Conservation (phyloP, 768 basidiomycete species). For the Hemileccinum impolitum region DNA sequence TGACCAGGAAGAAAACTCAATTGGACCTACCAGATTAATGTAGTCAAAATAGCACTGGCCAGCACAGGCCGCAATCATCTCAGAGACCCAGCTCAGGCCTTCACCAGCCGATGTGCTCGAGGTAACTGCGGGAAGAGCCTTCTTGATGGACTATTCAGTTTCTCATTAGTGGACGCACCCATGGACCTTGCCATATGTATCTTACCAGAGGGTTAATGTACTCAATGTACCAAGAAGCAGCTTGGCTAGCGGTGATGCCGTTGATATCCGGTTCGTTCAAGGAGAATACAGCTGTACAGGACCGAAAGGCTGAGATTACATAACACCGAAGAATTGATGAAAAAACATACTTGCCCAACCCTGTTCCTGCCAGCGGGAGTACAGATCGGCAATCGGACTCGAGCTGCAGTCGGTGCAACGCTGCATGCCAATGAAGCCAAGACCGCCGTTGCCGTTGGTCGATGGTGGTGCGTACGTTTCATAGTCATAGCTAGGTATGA, state of each 20-base stretch:
- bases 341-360: slow-evolving; percentile 31
- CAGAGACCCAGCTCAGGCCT: slow-evolving; percentile 34
- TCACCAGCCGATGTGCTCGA: slow-evolving; percentile 31
- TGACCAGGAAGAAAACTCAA: neutral
- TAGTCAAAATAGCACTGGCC: slow-evolving; percentile 36
- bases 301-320: neutral
- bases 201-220: slow-evolving; percentile 37
- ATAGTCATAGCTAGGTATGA: slow-evolving; percentile 25
- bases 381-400: slow-evolving; percentile 32
- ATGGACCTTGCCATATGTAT: neutral
- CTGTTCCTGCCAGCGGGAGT: slow-evolving; percentile 30
- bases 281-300: slow-evolving; percentile 29
- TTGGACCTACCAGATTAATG: slow-evolving; percentile 30
- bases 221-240: slow-evolving; percentile 37
- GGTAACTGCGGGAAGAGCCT: slow-evolving; percentile 37
- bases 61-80: slow-evolving; percentile 34
- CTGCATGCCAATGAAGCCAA: slow-evolving; percentile 40
- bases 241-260: slow-evolving; percentile 25
- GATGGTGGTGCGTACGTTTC: slow-evolving; percentile 36
- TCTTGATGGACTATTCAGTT: slow-evolving; percentile 18
- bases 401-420: slow-evolving; percentile 36
- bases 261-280: slow-evolving; percentile 37
- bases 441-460: slow-evolving; percentile 35
- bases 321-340: neutral
- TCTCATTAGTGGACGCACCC: neutral